A percentile compares a stretch with the other conserved stretches of the same genome.
Conservation (phyloP, 2,329 filamentous ascomycete genomes). For the Cytospora chrysosperma region DNA sequence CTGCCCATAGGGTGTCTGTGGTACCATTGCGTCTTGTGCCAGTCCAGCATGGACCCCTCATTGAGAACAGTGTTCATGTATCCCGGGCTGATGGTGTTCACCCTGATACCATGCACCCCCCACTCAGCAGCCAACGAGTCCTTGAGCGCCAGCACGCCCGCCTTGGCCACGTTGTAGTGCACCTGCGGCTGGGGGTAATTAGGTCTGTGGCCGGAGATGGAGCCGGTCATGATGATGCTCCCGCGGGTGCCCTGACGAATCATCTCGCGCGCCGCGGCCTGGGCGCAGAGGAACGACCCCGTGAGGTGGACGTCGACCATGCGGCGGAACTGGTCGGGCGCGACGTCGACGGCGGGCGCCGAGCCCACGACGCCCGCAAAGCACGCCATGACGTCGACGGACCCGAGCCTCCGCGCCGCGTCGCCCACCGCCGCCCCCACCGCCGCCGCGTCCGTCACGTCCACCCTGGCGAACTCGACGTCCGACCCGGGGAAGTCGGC, state of each 20-base stretch:
- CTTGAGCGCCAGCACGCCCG: slow-evolving; percentile 62
- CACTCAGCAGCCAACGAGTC: slow-evolving; percentile 70
- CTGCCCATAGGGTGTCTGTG: slow-evolving; percentile 61
- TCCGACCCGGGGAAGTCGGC: slow-evolving; percentile 52
- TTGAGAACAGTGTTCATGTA: slow-evolving; percentile 80
- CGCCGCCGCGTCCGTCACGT: slow-evolving; percentile 45
- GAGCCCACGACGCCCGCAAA: slow-evolving; percentile 69
- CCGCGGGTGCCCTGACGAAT: slow-evolving; percentile 50
- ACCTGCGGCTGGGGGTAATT: slow-evolving; percentile 73
- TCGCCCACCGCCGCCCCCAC: slow-evolving; percentile 37
- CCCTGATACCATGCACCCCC: slow-evolving; percentile 67
- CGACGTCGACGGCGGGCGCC: slow-evolving; percentile 62
- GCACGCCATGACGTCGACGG: slow-evolving; percentile 56
- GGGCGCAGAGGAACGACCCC: slow-evolving; percentile 68
- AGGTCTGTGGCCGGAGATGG: slow-evolving; percentile 65
- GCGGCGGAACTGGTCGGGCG: slow-evolving; percentile 57
- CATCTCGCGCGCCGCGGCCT: slow-evolving; percentile 60
- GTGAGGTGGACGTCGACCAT: slow-evolving; percentile 72
- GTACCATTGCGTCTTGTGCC: slow-evolving; percentile 55
- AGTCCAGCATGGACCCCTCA: slow-evolving; percentile 58
- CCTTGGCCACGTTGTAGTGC: slow-evolving; percentile 72
- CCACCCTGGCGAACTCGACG: slow-evolving; percentile 52
- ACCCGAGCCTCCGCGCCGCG: slow-evolving; percentile 44
- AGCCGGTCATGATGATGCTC: slow-evolving; percentile 64
- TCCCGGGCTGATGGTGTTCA: slow-evolving; percentile 69